Percentiles rank a stretch among this genome's conserved stretches.
phyloP scores from a whole-genome alignment of 805 yeast genomes.

The Zygotorulaspora danielsina region DNA sequence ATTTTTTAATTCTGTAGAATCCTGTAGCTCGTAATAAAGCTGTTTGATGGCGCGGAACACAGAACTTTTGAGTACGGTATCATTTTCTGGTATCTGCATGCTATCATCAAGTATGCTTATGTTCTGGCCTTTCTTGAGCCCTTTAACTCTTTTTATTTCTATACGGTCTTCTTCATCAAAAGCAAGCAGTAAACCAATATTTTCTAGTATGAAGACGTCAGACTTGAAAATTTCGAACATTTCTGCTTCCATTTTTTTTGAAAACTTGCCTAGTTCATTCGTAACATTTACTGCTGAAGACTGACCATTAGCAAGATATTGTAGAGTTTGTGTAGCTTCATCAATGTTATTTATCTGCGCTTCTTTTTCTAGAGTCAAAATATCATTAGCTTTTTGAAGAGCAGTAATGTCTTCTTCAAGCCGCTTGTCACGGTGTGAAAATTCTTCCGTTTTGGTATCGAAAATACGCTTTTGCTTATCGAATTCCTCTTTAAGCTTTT shows the following conservation, averaged over 20 bases:
- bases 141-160: slow-evolving; percentile 72
- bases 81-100: slow-evolving; percentile 34
- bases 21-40: slow-evolving; percentile 13
- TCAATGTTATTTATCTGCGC: slow-evolving; percentile 13
- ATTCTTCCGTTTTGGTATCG: background rate
- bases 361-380: slow-evolving; percentile 13
- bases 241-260: slow-evolving; percentile 7
- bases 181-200: slow-evolving; percentile 62
- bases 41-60: slow-evolving; percentile 32
- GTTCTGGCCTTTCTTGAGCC: slow-evolving; percentile 50
- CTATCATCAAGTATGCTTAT: slow-evolving; percentile 35
- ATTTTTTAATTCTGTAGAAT: slow-evolving; percentile 12
- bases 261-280: background rate
- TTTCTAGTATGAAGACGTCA: slow-evolving; percentile 58
- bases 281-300: slow-evolving; percentile 32
- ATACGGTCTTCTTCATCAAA: slow-evolving; percentile 36
- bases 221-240: slow-evolving; percentile 40
- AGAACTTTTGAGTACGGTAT: slow-evolving; percentile 49
- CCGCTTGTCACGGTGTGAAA: background rate
- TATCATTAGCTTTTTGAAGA: slow-evolving; percentile 21
- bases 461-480: background rate
- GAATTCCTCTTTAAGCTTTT: slow-evolving; percentile 1
- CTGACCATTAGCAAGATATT: slow-evolving; percentile 50
- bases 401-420: background rate
- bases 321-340: slow-evolving; percentile 19